Evolutionary conservation across 2,329 filamentous ascomycete genomes (phyloP).

Genomic region (Xenosphaeropsis pyriputrescens): DNA sequence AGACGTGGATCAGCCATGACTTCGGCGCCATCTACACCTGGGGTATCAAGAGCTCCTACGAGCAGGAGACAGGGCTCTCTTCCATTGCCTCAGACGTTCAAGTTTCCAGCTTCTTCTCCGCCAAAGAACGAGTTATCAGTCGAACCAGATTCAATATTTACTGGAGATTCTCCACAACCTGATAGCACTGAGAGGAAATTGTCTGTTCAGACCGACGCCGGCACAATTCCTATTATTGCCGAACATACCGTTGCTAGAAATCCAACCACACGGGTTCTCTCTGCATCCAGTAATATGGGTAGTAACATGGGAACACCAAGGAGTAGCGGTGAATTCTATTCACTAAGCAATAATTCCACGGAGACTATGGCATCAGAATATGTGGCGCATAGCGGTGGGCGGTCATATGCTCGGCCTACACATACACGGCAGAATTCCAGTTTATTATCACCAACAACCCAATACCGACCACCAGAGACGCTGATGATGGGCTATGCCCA

Average conservation of each 20-base stretch:
- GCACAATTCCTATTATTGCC: slow-evolving; percentile 29
- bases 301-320: slow-evolving; percentile 68
- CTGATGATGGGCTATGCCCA: slow-evolving; percentile 98
- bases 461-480: slow-evolving; percentile 49
- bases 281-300: slow-evolving; percentile 49
- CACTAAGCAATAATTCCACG: slow-evolving; percentile 84
- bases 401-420: slow-evolving; percentile 26
- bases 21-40: slow-evolving; percentile 24
- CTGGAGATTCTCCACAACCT: slow-evolving; percentile 14
- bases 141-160: too few relatives aligned
- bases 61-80: slow-evolving; percentile 16
- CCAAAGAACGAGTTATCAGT: too few relatives aligned
- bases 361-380: slow-evolving; percentile 91
- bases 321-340: slow-evolving; percentile 91
- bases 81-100: slow-evolving; percentile 15
- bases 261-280: slow-evolving; percentile 49
- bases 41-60: slow-evolving; percentile 19
- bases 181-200: too few relatives aligned
- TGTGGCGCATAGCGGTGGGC: slow-evolving; percentile 33
- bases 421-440: slow-evolving; percentile 27
- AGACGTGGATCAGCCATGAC: slow-evolving; percentile 8
- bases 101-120: background rate
- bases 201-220: too few relatives aligned
- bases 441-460: slow-evolving; percentile 21
- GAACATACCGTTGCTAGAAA: slow-evolving; percentile 28